Evolutionary conservation across 1,284 basidiomycete species (phyloP).

Genomic region (Papiliotrema terrestris): DNA sequence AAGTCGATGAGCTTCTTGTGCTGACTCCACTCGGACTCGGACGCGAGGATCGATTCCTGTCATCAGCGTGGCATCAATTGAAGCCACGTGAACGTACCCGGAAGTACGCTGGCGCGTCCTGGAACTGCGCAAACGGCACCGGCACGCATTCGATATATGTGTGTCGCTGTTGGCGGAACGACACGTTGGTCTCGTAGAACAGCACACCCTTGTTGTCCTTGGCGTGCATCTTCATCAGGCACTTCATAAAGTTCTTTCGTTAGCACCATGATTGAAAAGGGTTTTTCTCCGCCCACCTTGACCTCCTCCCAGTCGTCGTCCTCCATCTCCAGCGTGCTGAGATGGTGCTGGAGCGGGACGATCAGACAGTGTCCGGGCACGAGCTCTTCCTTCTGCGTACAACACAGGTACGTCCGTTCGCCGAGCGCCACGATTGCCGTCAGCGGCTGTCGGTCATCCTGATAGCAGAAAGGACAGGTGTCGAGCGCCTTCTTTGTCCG

Average conservation of each 20-base stretch:
- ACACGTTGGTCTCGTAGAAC: conserved; percentile 90
- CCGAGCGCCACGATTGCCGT: conserved; percentile 87
- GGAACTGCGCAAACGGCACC: conserved; percentile 76
- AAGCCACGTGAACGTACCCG: conserved; percentile 55
- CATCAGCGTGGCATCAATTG: neutral
- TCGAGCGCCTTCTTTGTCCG: conserved; percentile 87
- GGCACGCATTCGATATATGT: conserved; percentile 89
- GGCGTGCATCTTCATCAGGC: conserved; percentile 88
- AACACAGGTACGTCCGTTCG: conserved; percentile 80
- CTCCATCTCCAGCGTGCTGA: conserved; percentile 88
- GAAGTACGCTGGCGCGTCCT: conserved; percentile 88
- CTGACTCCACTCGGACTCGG: conserved; percentile 94
- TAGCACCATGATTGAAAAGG: neutral
- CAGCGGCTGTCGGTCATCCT: conserved; percentile 80
- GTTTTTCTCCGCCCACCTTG: conserved; percentile 57
- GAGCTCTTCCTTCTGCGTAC: conserved; percentile 80
- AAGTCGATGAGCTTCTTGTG: conserved; percentile 97
- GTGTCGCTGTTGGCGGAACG: conserved; percentile 81
- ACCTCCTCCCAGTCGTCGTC: conserved; percentile 99
- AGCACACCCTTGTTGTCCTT: conserved; percentile 83
- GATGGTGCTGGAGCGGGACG: conserved; percentile 90
- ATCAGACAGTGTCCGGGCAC: conserved; percentile 87
- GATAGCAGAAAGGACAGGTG: conserved; percentile 80
- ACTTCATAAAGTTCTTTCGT: conserved; percentile 96
- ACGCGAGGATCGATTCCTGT: conserved; percentile 84